Evolutionary conservation across 1,284 basidiomycete genomes (phyloP).

Genomic region (Ceratobasidium sp.): DNA sequence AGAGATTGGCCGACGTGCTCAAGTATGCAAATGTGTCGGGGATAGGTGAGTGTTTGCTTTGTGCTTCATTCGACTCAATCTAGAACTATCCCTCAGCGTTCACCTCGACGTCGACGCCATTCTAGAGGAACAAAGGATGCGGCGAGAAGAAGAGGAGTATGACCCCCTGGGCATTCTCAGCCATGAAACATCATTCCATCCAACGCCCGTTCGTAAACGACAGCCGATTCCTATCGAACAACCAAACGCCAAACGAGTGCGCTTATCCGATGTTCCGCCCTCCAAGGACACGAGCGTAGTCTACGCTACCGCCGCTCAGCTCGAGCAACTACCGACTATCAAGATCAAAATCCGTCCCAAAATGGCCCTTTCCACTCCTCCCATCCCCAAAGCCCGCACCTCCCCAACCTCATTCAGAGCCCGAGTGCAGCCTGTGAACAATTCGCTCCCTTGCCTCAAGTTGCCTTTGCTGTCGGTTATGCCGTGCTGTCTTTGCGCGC

Average conservation of each 20-base stretch:
- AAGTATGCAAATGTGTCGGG: slow-evolving; percentile 84
- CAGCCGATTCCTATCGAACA: slow-evolving; percentile 33
- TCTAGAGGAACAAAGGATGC: slow-evolving; percentile 72
- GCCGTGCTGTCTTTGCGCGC: slow-evolving; percentile 84
- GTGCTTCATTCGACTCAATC: not conserved
- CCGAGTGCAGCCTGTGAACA: slow-evolving; percentile 1
- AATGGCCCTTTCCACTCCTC: not conserved
- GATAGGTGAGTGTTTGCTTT: slow-evolving; percentile 73
- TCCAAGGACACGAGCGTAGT: not conserved
- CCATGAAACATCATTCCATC: not conserved
- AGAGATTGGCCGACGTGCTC: slow-evolving; percentile 86
- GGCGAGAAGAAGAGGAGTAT: slow-evolving; percentile 53
- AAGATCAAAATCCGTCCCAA: slow-evolving; percentile 28
- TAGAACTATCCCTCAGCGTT: slow-evolving; percentile 69
- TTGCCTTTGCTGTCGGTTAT: slow-evolving; percentile 23
- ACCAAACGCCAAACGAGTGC: slow-evolving; percentile 2
- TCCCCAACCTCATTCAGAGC: slow-evolving; percentile 2
- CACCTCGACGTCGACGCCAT: slow-evolving; percentile 91
- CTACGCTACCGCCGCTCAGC: slow-evolving; percentile 12
- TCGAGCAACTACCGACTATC: slow-evolving; percentile 15
- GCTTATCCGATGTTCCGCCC: not conserved
- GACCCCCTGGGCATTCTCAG: not conserved
- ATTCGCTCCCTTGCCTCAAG: slow-evolving; percentile 33
- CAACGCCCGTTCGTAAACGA: slow-evolving; percentile 32
- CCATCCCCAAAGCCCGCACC: not conserved